Conservation (phyloP, 2,329 filamentous ascomycete species). For the Cordyceps javanica region DNA sequence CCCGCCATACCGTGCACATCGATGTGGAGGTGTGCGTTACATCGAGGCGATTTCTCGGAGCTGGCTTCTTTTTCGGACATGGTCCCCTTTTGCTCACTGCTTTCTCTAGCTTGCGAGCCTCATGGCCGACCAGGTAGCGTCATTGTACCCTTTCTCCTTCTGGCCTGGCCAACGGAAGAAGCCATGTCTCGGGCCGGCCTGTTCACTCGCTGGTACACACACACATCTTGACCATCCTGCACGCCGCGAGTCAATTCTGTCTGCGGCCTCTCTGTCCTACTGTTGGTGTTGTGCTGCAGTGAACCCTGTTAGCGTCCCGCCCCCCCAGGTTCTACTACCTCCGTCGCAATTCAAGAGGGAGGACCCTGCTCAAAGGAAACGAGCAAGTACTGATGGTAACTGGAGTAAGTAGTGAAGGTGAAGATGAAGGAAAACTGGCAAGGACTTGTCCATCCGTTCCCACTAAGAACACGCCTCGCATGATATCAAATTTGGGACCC, state of each 20-base stretch:
- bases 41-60: not conserved
- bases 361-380: not conserved
- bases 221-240: not conserved
- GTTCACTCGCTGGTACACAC: not conserved
- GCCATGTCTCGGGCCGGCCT: slow-evolving; percentile 4
- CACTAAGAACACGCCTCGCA: too few species aligned
- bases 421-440: not conserved
- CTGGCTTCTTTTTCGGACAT: slow-evolving; percentile 1
- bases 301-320: slow-evolving; percentile 5
- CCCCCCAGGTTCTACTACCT: slow-evolving; percentile 3
- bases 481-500: too few species aligned
- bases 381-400: not conserved
- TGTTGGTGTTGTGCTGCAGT: not conserved
- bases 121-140: not conserved
- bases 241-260: slow-evolving; percentile 3
- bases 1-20: not conserved
- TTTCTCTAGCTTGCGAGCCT: not conserved
- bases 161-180: not conserved
- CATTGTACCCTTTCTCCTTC: not conserved
- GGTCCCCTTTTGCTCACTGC: not conserved
- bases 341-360: slow-evolving; percentile 2
- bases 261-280: not conserved
- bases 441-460: too few species aligned
- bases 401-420: not conserved
- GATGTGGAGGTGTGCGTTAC: not conserved